Evolutionary conservation across 345 rosid species (phyloP).

Genomic region (Ceriops zippeliana): DNA sequence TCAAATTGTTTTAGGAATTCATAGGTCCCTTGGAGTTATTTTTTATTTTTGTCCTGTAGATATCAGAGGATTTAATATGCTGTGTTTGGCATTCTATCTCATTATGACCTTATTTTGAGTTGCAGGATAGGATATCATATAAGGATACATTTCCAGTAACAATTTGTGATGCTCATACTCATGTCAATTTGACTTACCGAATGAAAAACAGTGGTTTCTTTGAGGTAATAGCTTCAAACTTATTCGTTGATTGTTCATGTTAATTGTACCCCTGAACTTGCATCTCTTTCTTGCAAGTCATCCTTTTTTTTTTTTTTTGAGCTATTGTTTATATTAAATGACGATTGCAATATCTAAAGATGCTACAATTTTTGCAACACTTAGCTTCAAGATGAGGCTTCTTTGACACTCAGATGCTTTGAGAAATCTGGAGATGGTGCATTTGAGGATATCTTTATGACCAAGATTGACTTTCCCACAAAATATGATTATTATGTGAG

Average conservation of each 20-base stretch:
- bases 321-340: background rate
- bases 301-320: background rate
- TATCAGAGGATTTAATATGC: background rate
- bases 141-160: constrained; percentile 60
- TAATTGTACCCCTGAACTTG: background rate
- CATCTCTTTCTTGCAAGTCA: constrained; percentile 3
- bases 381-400: constrained; percentile 81
- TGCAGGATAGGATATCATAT: constrained; percentile 57
- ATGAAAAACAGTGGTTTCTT: constrained; percentile 54
- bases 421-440: constrained; percentile 70
- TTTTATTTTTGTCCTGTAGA: background rate
- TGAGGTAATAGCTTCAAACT: constrained; percentile 51
- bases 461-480: constrained; percentile 72
- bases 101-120: constrained; percentile 11
- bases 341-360: background rate
- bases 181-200: constrained; percentile 67
- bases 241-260: constrained; percentile 6
- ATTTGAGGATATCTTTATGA: constrained; percentile 66
- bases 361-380: constrained; percentile 13
- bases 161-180: constrained; percentile 48
- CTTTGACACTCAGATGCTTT: constrained; percentile 59
- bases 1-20: background rate
- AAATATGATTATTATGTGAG: constrained; percentile 76
- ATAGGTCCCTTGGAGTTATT: background rate
- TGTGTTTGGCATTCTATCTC: constrained; percentile 3